These are phyloP conservation scores for Pyrenophora teres DNA, from an alignment of 2,329 filamentous ascomycete species.

Conservation along the genomic window DNA sequence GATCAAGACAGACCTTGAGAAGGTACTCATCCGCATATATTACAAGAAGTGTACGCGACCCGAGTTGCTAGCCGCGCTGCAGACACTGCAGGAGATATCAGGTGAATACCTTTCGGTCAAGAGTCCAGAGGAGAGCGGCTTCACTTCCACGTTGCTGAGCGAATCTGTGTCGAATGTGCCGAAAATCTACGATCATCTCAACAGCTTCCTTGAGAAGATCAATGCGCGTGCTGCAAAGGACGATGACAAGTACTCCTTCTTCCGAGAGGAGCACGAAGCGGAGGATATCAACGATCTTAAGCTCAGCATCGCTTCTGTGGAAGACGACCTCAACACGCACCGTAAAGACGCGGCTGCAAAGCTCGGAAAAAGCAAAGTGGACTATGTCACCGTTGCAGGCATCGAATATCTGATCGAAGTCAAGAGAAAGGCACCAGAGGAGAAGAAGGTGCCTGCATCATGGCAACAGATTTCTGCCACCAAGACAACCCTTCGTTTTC, in stretches of 20 bases:
- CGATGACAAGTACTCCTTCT: conserved; percentile 94
- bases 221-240: conserved; percentile 80
- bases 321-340: conserved; percentile 84
- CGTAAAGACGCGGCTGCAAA: conserved; percentile 71
- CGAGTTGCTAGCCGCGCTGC: conserved; percentile 82
- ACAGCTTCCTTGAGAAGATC: conserved; percentile 80
- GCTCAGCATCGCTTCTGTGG: conserved; percentile 88
- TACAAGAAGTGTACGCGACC: conserved; percentile 93
- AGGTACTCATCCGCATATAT: conserved; percentile 92
- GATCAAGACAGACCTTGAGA: conserved; percentile 83
- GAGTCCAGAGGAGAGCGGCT: conserved; percentile 68
- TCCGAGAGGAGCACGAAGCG: conserved; percentile 83
- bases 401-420: conserved; percentile 97
- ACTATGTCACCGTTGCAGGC: conserved; percentile 82
- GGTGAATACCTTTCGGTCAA: conserved; percentile 74
- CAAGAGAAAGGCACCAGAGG: conserved; percentile 67
- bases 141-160: conserved; percentile 70
- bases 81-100: conserved; percentile 81
- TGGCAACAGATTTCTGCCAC: conserved; percentile 96
- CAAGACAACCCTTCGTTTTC: conserved; percentile 89
- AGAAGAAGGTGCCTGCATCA: conserved; percentile 88
- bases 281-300: conserved; percentile 89
- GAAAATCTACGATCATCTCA: conserved; percentile 72
- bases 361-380: conserved; percentile 71
- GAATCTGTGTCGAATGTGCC: conserved; percentile 77